Percentiles rank a stretch among this genome's conserved stretches.
These are phyloP conservation scores for Trapa incisa DNA, from an alignment of 345 rosid species.

Conservation along the genomic window DNA sequence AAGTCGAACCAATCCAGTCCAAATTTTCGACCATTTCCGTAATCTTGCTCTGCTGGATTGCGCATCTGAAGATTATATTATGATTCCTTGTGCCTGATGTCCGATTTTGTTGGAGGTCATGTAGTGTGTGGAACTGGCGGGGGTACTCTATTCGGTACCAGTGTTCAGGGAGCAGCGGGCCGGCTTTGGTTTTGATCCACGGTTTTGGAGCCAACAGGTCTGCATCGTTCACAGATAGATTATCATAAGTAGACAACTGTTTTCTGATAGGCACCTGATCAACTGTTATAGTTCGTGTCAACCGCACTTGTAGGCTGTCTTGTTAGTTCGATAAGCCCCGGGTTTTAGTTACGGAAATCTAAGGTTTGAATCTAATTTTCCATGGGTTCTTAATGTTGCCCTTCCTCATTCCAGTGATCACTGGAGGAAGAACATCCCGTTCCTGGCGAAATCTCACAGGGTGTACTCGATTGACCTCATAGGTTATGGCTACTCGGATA, in stretches of 20 bases:
- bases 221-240: slow-evolving; percentile 39
- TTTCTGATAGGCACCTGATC: slow-evolving; percentile 3
- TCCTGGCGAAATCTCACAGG: slow-evolving; percentile 62
- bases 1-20: not conserved
- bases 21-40: not conserved
- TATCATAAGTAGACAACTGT: slow-evolving; percentile 35
- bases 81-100: not conserved
- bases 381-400: not conserved
- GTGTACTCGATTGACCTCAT: slow-evolving; percentile 79
- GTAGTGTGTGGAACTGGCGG: slow-evolving; percentile 77
- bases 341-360: not conserved
- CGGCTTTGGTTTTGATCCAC: slow-evolving; percentile 73
- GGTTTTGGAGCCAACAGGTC: slow-evolving; percentile 99
- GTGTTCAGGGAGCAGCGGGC: slow-evolving; percentile 56
- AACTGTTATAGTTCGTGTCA: not conserved
- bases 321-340: not conserved
- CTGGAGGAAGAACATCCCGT: slow-evolving; percentile 74
- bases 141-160: slow-evolving; percentile 80
- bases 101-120: slow-evolving; percentile 7
- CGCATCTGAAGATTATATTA: not conserved
- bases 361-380: not conserved
- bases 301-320: not conserved
- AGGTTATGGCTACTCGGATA: slow-evolving; percentile 86
- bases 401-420: slow-evolving; percentile 41
- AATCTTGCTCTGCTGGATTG: not conserved